These are phyloP conservation scores for Phytopythium delawarense DNA, from an alignment of 352 stramenopile genomes.

Conservation along the genomic window DNA sequence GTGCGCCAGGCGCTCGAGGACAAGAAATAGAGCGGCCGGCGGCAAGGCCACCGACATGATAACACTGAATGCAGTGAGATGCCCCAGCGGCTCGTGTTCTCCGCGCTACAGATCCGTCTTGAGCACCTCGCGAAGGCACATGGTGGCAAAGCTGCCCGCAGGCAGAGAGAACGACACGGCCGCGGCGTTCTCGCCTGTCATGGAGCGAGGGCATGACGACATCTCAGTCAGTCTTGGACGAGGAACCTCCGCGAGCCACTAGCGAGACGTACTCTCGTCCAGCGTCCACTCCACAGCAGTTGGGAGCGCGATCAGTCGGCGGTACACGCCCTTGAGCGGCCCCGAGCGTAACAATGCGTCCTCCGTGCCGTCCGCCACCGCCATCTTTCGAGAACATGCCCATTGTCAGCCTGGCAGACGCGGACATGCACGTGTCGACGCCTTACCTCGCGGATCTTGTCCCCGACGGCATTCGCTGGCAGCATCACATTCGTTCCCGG, in stretches of 20 bases:
- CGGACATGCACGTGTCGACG: neutral
- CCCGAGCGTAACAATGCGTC: conserved; percentile 26
- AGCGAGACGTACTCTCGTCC: conserved; percentile 11
- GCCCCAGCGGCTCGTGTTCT: neutral
- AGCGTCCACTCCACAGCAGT: conserved; percentile 41
- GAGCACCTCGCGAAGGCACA: conserved; percentile 72
- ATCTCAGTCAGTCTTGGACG: neutral
- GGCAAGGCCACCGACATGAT: neutral
- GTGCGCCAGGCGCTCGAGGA: conserved; percentile 82
- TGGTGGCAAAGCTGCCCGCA: conserved; percentile 72
- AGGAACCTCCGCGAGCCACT: neutral
- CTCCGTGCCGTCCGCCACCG: conserved; percentile 44
- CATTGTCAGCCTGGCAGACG: neutral
- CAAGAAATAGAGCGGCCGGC: conserved; percentile 25
- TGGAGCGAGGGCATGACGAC: neutral
- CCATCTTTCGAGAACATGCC: conserved; percentile 20
- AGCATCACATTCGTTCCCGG: conserved; percentile 45
- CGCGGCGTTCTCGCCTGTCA: conserved; percentile 8
- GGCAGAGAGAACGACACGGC: conserved; percentile 50
- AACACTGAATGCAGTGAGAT: neutral
- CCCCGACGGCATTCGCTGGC: conserved; percentile 33
- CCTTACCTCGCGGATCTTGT: neutral
- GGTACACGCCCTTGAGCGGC: conserved; percentile 61
- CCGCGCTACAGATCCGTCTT: conserved; percentile 38
- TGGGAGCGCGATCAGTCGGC: conserved; percentile 36